These are phyloP conservation scores for Phaeosphaeriaceae sp. DNA, from an alignment of 2,329 filamentous ascomycete genomes.

Conservation along the genomic window DNA sequence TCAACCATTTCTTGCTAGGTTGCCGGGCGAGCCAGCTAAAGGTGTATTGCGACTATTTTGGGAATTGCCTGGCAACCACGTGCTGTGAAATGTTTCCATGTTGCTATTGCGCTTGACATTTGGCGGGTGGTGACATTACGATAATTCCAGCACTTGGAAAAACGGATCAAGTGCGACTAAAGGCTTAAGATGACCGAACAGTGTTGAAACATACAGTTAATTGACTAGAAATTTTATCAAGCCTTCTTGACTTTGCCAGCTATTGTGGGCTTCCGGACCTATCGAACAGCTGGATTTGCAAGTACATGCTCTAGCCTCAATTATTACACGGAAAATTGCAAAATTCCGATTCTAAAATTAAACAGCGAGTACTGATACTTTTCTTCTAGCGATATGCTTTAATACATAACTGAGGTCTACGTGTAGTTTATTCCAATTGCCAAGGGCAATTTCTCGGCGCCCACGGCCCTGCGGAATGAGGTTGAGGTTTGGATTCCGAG, in stretches of 20 bases:
- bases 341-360: slow-evolving; percentile 32
- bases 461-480: slow-evolving; percentile 6
- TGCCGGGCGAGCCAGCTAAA: slow-evolving; percentile 37
- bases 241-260: too few species aligned
- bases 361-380: slow-evolving; percentile 39
- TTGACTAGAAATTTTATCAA: too few species aligned
- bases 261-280: slow-evolving; percentile 40
- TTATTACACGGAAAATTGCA: slow-evolving; percentile 37
- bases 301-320: slow-evolving; percentile 41
- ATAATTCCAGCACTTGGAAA: slow-evolving; percentile 31
- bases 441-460: slow-evolving; percentile 24
- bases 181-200: slow-evolving; percentile 33
- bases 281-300: slow-evolving; percentile 31
- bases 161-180: slow-evolving; percentile 29
- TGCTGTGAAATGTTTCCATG: slow-evolving; percentile 35
- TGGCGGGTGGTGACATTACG: slow-evolving; percentile 35
- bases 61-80: slow-evolving; percentile 39
- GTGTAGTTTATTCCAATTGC: slow-evolving; percentile 33
- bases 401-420: slow-evolving; percentile 33
- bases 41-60: slow-evolving; percentile 38
- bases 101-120: slow-evolving; percentile 33
- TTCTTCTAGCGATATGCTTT: slow-evolving; percentile 18
- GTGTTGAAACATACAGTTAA: slow-evolving; percentile 41
- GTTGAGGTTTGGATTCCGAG: slow-evolving; percentile 17
- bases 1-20: slow-evolving; percentile 27